phyloP scores from a whole-genome alignment of 495 filamentous ascomycete species.

The Lasiosphaeriaceae sp. region DNA sequence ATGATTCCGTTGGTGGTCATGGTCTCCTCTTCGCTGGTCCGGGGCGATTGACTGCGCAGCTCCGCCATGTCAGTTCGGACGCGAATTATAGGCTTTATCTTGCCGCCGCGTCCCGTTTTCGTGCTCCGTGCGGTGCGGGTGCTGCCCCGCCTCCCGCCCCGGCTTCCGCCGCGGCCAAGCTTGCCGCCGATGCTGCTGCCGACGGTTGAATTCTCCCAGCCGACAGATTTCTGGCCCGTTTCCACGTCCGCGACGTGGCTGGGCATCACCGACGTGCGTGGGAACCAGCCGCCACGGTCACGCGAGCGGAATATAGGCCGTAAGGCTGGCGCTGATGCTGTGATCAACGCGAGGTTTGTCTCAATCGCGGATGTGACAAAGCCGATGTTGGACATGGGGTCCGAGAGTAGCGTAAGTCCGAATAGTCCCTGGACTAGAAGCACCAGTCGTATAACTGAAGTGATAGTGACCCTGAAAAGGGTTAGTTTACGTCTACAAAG shows the following conservation, averaged over 20 bases:
- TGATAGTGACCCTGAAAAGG: constrained; percentile 45
- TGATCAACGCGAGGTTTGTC: constrained; percentile 52
- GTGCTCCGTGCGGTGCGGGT: constrained; percentile 8
- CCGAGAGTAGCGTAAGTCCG: constrained; percentile 26
- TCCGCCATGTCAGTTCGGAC: constrained; percentile 27
- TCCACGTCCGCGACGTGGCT: constrained; percentile 13
- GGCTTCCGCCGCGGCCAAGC: constrained; percentile 20
- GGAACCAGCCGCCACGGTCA: constrained; percentile 36
- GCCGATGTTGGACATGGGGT: constrained; percentile 37
- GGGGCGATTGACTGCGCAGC: constrained; percentile 34
- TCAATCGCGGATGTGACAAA: constrained; percentile 52
- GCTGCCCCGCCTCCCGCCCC: constrained; percentile 13
- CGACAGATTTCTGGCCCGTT: constrained; percentile 17
- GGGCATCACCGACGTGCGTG: constrained; percentile 23
- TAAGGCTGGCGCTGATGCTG: constrained; percentile 44
- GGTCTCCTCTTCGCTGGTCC: constrained; percentile 39
- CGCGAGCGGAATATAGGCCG: constrained; percentile 35
- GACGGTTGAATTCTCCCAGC: constrained; percentile 14
- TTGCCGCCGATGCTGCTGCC: constrained; percentile 4
- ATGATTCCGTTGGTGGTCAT: constrained; percentile 45
- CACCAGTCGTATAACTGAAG: constrained; percentile 41
- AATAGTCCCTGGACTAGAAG: constrained; percentile 34
- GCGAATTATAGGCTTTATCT: constrained; percentile 24
- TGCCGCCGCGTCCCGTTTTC: constrained; percentile 12
- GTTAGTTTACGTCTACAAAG: background rate